These are phyloP conservation scores for Endothia cerciana DNA, from an alignment of 2,329 filamentous ascomycete species.

Conservation along the genomic window DNA sequence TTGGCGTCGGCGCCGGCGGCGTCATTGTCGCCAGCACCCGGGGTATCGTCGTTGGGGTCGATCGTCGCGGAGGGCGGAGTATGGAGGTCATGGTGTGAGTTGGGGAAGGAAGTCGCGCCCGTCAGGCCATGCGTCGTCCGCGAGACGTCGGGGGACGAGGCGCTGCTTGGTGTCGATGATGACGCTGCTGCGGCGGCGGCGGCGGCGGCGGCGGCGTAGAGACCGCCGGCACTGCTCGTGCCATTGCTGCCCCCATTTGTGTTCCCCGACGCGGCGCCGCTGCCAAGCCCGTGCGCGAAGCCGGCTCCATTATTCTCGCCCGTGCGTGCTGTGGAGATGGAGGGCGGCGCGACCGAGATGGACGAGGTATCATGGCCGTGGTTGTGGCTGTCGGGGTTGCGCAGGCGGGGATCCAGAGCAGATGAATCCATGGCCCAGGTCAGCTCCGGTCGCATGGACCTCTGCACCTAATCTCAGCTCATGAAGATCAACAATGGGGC, in stretches of 20 bases:
- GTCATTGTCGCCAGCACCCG: constrained; percentile 24
- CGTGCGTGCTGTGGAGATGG: neutral
- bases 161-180: constrained; percentile 17
- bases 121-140: constrained; percentile 8
- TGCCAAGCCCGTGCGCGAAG: constrained; percentile 9
- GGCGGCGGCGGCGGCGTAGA: constrained; percentile 9
- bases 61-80: constrained; percentile 23
- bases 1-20: constrained; percentile 55
- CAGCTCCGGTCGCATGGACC: constrained; percentile 13
- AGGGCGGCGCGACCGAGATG: constrained; percentile 18
- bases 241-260: constrained; percentile 15
- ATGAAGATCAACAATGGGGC: neutral
- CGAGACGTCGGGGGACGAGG: constrained; percentile 21
- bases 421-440: constrained; percentile 27
- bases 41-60: constrained; percentile 21
- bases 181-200: constrained; percentile 12
- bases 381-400: constrained; percentile 16
- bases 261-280: neutral
- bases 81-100: constrained; percentile 1
- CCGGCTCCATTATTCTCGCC: neutral
- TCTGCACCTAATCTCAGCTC: constrained; percentile 11
- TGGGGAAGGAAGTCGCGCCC: constrained; percentile 12
- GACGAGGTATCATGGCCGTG: neutral
- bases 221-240: constrained; percentile 8
- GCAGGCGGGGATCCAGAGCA: constrained; percentile 29